Base-by-base conservation (phyloP, 1,139 yeast genomes). In the Zygoascus sp. region DNA sequence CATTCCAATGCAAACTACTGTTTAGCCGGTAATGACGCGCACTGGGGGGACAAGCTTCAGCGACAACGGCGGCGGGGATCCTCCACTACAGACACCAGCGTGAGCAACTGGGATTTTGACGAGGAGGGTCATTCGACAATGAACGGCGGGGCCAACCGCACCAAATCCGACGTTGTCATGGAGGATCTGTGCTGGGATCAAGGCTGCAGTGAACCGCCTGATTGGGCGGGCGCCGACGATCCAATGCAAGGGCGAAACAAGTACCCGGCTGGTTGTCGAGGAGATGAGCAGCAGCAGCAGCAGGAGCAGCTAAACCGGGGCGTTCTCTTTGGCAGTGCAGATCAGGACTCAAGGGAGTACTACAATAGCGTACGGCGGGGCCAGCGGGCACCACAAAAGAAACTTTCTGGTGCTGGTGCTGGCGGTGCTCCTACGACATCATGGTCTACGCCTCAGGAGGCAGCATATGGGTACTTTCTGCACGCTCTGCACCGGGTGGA, bases 121-220 rank as follows among this genome's bases (percentile, higher is more conserved):
- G n/a, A n/a, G n/a, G n/a, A n/a, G n/a, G n/a, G n/a, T n/a, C n/a
- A n/a, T n/a, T n/a, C n/a, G n/a, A n/a, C n/a, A n/a, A n/a, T n/a
- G n/a, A n/a, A n/a, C n/a, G n/a, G n/a, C n/a, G n/a, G n/a, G n/a
- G 17, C 46, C 46, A 8, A 20, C 9, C 13, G 25, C 10, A 16
- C 32, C 27, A 8, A 15, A 40, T 30, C 34, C 11, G 34, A 30
- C 13, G 34, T 30, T n/a, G 34, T n/a, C 17, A 30, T 30, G 34
- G 34, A 30, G 13, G 34, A 30, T 30, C 34, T 30, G n/a, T 15
- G 5, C 16, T 30, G 34, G 34, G 15, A 30, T 30, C 13, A n/a
- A 8, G 34, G 13, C 34, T 3, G 3, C 2, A 30, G 9, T 16
- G n/a, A 3, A 10, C 4, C 16, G 16, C n/a, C 5, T 30, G 34